phyloP scores from a whole-genome alignment of 2,329 filamentous ascomycete genomes.

The Xylariales sp. region DNA sequence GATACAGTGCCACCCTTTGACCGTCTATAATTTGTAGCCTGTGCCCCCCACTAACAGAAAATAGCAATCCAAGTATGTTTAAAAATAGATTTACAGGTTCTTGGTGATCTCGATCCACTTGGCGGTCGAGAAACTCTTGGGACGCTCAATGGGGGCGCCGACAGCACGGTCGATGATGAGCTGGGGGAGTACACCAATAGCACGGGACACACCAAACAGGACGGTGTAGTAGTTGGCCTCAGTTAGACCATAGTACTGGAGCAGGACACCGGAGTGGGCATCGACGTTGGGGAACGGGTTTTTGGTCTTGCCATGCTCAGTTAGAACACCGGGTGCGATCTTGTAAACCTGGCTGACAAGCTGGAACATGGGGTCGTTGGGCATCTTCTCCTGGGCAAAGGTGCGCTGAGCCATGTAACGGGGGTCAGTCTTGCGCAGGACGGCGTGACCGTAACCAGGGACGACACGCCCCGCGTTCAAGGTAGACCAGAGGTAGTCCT shows the following conservation, averaged over 20 bases:
- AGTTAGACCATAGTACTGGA: slow-evolving; percentile 99
- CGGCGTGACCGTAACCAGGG: slow-evolving; percentile 97
- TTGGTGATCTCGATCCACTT: slow-evolving; percentile 95
- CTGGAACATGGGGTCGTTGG: slow-evolving; percentile 99
- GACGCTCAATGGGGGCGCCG: slow-evolving; percentile 96
- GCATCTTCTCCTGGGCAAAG: slow-evolving; percentile 92
- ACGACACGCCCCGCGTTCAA: slow-evolving; percentile 96
- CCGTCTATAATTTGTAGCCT: slow-evolving; percentile 50
- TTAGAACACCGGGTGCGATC: slow-evolving; percentile 97
- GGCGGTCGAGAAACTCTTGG: slow-evolving; percentile 98
- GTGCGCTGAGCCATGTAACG: slow-evolving; percentile 98
- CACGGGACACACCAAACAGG: slow-evolving; percentile 97
- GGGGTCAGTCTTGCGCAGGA: slow-evolving; percentile 99
- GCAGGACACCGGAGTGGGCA: slow-evolving; percentile 97
- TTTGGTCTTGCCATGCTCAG: slow-evolving; percentile 99
- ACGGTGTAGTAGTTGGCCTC: slow-evolving; percentile 99
- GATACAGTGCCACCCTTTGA: slow-evolving; percentile 48
- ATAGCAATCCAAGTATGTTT: slow-evolving; percentile 36
- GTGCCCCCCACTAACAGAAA: slow-evolving; percentile 41
- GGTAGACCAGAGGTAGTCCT: slow-evolving; percentile 98
- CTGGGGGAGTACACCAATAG: slow-evolving; percentile 98
- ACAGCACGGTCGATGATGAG: slow-evolving; percentile 99
- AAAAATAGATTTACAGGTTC: slow-evolving; percentile 75
- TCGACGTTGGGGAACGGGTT: slow-evolving; percentile 99
- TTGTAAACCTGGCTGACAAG: slow-evolving; percentile 99